Evolutionary conservation across 2,329 filamentous ascomycete genomes (phyloP).

Genomic region (Byssoonygena ceratinophila): DNA sequence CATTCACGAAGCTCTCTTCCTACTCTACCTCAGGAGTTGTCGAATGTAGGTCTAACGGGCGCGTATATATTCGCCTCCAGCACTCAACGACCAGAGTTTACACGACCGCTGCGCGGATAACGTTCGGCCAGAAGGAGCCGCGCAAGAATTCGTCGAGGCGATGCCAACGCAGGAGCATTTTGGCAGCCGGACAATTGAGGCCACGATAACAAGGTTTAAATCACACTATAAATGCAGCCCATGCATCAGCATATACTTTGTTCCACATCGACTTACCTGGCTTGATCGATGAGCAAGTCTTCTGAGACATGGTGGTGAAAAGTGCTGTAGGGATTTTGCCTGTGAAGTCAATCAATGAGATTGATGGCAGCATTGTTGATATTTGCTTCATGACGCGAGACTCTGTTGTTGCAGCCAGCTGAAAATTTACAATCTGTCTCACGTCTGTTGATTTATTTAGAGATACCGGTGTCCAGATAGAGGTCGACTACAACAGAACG

Average conservation of each 20-base stretch:
- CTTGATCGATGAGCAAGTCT: background rate
- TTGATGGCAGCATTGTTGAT: background rate
- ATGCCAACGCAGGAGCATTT: background rate
- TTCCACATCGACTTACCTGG: conserved; percentile 4
- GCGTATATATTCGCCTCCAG: too few species aligned
- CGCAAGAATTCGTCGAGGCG: background rate
- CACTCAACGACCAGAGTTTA: background rate
- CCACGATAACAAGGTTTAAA: background rate
- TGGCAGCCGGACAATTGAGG: background rate
- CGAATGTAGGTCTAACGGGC: too few species aligned
- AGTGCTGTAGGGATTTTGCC: background rate
- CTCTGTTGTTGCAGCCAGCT: background rate
- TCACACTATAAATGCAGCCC: background rate
- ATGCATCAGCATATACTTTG: conserved; percentile 2
- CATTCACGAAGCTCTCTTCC: too few species aligned
- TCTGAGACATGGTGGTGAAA: too few species aligned
- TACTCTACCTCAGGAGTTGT: too few species aligned
- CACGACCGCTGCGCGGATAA: background rate
- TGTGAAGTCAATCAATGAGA: background rate
- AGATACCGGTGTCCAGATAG: conserved; percentile 3
- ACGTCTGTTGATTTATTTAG: conserved; percentile 1
- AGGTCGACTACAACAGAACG: conserved; percentile 9
- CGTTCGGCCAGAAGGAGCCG: background rate
- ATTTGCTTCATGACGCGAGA: conserved; percentile 3
- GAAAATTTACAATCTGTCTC: conserved; percentile 8